Evolutionary conservation across 805 yeast species (phyloP), one percentile per base, ranked within the genome.

Genomic region (Candida mattraensis): DNA sequence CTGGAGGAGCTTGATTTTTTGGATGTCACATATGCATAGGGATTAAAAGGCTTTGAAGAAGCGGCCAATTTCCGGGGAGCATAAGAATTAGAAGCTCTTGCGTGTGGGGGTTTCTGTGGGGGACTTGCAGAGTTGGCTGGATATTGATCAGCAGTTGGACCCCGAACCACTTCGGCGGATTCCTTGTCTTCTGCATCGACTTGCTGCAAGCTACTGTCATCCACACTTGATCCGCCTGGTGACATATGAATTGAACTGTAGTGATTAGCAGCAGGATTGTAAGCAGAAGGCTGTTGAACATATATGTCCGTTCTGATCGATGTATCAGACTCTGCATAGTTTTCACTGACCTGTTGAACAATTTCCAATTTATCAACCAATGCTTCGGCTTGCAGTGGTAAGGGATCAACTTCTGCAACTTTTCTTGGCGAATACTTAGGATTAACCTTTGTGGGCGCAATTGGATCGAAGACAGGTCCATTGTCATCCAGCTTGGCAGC

Each of bases 21-120:
- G 24, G 35, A 11, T 5, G 35, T 28, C 16, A 35, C 38, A 20
- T 45, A 34, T 13, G 54, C 51, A 35, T 51, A 53, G 3, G 58
- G 55, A 32, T 51, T 49, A 29, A 40, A 37, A 7, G 45, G 46
- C 7, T 39, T 34, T n/a, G n/a, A n/a, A n/a, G n/a, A 7, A 24
- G n/a, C 9, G 7, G 28, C 29, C 19, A 26, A 24, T 15, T n/a
- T 19, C 5, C 35, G 25, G 13, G 35, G 33, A 8, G 33, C 21
- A 15, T 23, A 13, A n/a, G n/a, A n/a, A n/a, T n/a, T n/a, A n/a
- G n/a, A n/a, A n/a, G n/a, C n/a, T n/a, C n/a, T n/a, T n/a, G n/a
- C n/a, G n/a, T n/a, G n/a, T n/a, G 23, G 23, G 23, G 11, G 10
- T 20, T 20, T 20, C 23, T 20, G 10, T 11, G n/a, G n/a, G n/a